Evolutionary conservation across 441 rosid species (phyloP), one percentile per base, ranked within the genome.

Genomic region (Pelargonium myrrhifolium): DNA sequence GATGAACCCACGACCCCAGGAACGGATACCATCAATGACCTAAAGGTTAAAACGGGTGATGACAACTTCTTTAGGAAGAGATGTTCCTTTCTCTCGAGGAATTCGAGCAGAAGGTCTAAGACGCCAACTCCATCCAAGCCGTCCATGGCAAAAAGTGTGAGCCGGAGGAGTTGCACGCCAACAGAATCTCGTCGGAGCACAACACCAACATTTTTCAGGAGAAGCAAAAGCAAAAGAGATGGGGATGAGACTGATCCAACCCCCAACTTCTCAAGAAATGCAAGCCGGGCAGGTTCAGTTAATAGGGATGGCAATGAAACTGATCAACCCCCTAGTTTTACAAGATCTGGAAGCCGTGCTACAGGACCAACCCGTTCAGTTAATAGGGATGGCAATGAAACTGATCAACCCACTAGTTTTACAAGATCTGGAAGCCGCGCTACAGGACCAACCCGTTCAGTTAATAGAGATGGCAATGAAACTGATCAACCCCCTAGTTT

Each of bases 121-220:
- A 84, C 90, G 17, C 87, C 90, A 0, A 80, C 80, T 39, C 84
- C 86, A 22, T 84, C 88, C 0, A 77, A n/a, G n/a, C 53, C 87
- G 0, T 71, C 77, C 56, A 72, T 83, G 68, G 76, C 85, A 4
- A 65, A 58, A 3, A 65, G 62, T 10, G 4, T 68, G 21, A 81
- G 78, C 75, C 49, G 76, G 55, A 65, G 66, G 17, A 66, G 68
- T 67, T 3, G 26, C 51, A 56, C 77, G 0, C 61, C 76, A 62
- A 31, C 66, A 26, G 61, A 15, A 20, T 40, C 51, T 49, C 15
- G 39, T 24, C 61, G 42, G 40, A 24, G 39, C 35, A 11, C 61
- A 59, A 24, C 20, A 24, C 31, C 10, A 8, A 14, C 40, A 9
- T 35, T 22, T n/a, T 39, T 64, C 21, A 7, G n/a, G 67, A 6